phyloP scores from a whole-genome alignment of 192 early-diverging fungal genomes.

The Spinellus fusiger region DNA sequence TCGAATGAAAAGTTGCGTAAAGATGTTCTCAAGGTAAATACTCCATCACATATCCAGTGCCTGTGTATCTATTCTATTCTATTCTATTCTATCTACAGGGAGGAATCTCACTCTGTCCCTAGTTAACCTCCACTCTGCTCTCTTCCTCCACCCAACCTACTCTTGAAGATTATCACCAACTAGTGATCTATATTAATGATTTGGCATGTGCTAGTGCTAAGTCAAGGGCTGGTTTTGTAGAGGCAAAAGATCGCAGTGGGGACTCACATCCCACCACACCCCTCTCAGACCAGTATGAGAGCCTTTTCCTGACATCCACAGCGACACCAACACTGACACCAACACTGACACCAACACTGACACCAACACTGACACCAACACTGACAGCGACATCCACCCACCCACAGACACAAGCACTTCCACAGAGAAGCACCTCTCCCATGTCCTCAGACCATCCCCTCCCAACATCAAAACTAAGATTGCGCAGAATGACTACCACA shows the following conservation, averaged over 20 bases:
- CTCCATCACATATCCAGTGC: no score
- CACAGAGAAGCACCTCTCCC: no score
- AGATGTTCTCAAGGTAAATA: constrained; percentile 27
- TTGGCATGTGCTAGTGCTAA: constrained; percentile 49
- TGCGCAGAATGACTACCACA: neutral
- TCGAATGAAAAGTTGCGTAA: constrained; percentile 27
- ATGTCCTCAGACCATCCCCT: neutral
- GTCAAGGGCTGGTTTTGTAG: constrained; percentile 37
- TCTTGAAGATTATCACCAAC: constrained; percentile 29
- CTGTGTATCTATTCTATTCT: no score
- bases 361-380: no score
- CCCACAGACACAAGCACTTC: no score
- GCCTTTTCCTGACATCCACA: neutral
- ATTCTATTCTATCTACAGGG: neutral
- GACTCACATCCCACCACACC: neutral
- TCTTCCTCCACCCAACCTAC: neutral
- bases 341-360: no score
- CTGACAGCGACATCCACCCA: no score
- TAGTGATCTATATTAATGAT: constrained; percentile 49
- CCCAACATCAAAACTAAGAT: neutral
- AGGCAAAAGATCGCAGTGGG: constrained; percentile 10
- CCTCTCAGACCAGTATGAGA: neutral
- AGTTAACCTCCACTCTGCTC: constrained; percentile 8
- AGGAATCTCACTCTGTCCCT: neutral
- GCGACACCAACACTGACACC: no score